A percentile compares a stretch with the other conserved stretches of the same genome.
Conservation (phyloP, 768 basidiomycete genomes). For the Pleurotus tuber-regium region DNA sequence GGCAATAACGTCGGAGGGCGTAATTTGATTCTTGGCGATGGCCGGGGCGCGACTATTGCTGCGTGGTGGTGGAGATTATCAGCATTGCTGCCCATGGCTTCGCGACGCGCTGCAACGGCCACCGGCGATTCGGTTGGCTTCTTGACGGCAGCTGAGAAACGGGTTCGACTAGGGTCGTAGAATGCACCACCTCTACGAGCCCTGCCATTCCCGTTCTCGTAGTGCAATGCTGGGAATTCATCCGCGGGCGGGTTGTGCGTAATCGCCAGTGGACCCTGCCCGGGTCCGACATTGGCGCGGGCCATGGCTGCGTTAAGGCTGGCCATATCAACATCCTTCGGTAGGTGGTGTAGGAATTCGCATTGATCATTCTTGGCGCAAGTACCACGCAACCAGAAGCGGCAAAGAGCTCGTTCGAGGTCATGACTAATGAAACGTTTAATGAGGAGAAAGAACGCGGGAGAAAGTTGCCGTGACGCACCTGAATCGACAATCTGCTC, state of each 20-base stretch:
- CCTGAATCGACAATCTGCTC: slow-evolving; percentile 99
- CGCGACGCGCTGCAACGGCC: slow-evolving; percentile 48
- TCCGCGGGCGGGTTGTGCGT: slow-evolving; percentile 45
- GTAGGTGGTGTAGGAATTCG: slow-evolving; percentile 93
- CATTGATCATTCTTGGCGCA: slow-evolving; percentile 96
- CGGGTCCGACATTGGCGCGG: slow-evolving; percentile 57
- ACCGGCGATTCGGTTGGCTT: slow-evolving; percentile 37
- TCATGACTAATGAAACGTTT: slow-evolving; percentile 65
- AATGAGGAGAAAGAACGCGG: background rate
- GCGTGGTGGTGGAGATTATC: slow-evolving; percentile 64
- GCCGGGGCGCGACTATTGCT: slow-evolving; percentile 72
- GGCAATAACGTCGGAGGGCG: slow-evolving; percentile 83
- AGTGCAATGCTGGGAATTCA: slow-evolving; percentile 73
- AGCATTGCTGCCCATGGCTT: slow-evolving; percentile 55
- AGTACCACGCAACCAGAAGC: slow-evolving; percentile 97
- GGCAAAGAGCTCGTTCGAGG: slow-evolving; percentile 88
- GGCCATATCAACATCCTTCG: slow-evolving; percentile 79
- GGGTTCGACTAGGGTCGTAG: slow-evolving; percentile 82
- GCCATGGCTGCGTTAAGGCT: slow-evolving; percentile 66
- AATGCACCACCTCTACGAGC: slow-evolving; percentile 46
- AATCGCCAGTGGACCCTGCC: slow-evolving; percentile 38
- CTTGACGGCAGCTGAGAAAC: slow-evolving; percentile 92
- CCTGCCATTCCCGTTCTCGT: slow-evolving; percentile 34
- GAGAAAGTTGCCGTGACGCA: slow-evolving; percentile 36
- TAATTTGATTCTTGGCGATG: slow-evolving; percentile 84